phyloP scores from a whole-genome alignment of 768 basidiomycete species.

The Hericium alpestre region DNA sequence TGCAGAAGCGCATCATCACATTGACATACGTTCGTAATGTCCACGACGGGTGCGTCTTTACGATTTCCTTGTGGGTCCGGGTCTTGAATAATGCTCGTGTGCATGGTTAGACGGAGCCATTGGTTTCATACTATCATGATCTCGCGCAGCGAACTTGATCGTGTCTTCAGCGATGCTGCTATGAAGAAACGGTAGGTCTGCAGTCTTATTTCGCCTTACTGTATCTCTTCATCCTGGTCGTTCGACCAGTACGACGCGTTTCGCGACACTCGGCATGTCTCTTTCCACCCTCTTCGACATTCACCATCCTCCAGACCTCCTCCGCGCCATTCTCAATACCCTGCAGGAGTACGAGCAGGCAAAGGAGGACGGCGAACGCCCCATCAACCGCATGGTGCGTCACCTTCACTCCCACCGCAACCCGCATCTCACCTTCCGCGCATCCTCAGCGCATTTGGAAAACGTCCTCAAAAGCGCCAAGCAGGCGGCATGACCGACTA shows the following conservation, averaged over 20 bases:
- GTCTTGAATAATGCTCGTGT: too few species aligned
- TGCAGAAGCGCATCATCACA: conserved; percentile 78
- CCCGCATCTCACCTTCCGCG: conserved; percentile 5
- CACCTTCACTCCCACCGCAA: not conserved
- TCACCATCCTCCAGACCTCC: conserved; percentile 66
- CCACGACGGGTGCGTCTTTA: conserved; percentile 64
- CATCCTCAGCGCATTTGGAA: conserved; percentile 42
- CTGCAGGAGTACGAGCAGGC: conserved; percentile 71
- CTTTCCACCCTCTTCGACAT: conserved; percentile 76
- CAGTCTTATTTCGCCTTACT: not conserved
- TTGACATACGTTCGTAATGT: conserved; percentile 78
- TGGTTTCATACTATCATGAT: conserved; percentile 87
- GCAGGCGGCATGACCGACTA: conserved; percentile 43
- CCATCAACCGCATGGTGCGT: conserved; percentile 22
- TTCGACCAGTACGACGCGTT: conserved; percentile 59
- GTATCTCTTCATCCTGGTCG: not conserved
- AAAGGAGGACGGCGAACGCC: conserved; percentile 63
- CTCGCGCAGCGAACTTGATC: conserved; percentile 61
- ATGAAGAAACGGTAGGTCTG: conserved; percentile 67
- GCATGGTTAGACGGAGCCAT: conserved; percentile 49
- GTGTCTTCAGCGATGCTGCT: conserved; percentile 57
- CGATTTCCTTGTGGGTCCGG: too few species aligned
- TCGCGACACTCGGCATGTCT: conserved; percentile 79
- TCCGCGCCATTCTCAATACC: conserved; percentile 61
- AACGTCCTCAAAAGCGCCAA: conserved; percentile 46